Evolutionary conservation across 306 rosid species (phyloP).

Genomic region (Elaeagnus macrophylla): DNA sequence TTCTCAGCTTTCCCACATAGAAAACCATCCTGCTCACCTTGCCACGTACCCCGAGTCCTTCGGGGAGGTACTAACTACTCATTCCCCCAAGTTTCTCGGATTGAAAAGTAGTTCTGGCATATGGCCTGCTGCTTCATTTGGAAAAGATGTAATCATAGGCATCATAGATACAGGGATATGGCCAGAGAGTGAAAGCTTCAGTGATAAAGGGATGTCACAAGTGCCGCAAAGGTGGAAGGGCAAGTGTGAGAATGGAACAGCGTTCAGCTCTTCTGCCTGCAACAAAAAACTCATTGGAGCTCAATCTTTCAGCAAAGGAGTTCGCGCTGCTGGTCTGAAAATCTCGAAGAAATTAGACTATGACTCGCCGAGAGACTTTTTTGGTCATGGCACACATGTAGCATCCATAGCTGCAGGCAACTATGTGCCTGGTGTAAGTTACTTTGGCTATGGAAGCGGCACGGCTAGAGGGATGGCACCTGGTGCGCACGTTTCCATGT

Average conservation of each 20-base stretch:
- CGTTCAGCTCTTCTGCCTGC: conserved; percentile 14
- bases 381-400: conserved; percentile 19
- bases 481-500: conserved; percentile 8
- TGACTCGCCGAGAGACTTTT: conserved; percentile 8
- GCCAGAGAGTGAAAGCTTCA: conserved; percentile 32
- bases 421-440: neutral
- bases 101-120: neutral
- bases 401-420: conserved; percentile 15
- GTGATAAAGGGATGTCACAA: conserved; percentile 7
- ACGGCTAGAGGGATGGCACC: conserved; percentile 19
- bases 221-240: conserved; percentile 22
- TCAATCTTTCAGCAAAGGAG: conserved; percentile 9
- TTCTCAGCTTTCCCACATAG: neutral
- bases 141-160: conserved; percentile 10
- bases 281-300: conserved; percentile 22
- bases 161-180: conserved; percentile 16
- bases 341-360: neutral
- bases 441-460: conserved; percentile 20
- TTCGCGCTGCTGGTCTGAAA: neutral
- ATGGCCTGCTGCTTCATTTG: conserved; percentile 23
- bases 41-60: conserved; percentile 1
- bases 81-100: conserved; percentile 12
- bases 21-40: conserved; percentile 1
- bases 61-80: conserved; percentile 11
- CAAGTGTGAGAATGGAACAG: conserved; percentile 9